Conservation (phyloP, 108 stramenopile genomes). For the Skeletonema grethae region DNA sequence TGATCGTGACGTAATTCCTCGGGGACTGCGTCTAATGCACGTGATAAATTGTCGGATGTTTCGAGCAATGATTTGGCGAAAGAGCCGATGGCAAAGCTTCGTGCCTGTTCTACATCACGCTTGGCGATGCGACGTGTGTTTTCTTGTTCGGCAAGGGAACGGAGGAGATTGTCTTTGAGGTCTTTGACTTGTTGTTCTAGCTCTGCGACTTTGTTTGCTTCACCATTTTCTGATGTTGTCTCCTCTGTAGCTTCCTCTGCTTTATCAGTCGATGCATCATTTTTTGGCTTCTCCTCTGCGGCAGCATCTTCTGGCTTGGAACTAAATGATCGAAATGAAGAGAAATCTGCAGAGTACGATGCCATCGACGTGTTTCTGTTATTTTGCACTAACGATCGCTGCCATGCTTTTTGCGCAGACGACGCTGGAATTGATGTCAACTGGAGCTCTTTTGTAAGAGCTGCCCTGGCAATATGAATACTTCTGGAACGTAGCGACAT, state of each 20-base stretch:
- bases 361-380: background rate
- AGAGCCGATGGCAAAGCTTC: slow-evolving; percentile 81
- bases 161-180: slow-evolving; percentile 80
- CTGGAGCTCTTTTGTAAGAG: slow-evolving; percentile 26
- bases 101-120: slow-evolving; percentile 86
- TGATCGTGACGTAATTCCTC: slow-evolving; percentile 52
- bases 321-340: slow-evolving; percentile 20
- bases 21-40: slow-evolving; percentile 82
- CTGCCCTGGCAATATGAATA: slow-evolving; percentile 20
- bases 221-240: slow-evolving; percentile 2
- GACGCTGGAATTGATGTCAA: background rate
- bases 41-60: slow-evolving; percentile 90
- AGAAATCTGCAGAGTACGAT: slow-evolving; percentile 3
- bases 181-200: slow-evolving; percentile 71
- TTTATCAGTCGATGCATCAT: slow-evolving; percentile 1
- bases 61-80: slow-evolving; percentile 92
- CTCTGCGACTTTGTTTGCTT: slow-evolving; percentile 25
- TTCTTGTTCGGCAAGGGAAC: slow-evolving; percentile 95
- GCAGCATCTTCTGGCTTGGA: slow-evolving; percentile 22
- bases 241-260: slow-evolving; percentile 17
- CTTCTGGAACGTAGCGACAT: slow-evolving; percentile 35
- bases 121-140: slow-evolving; percentile 94
- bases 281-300: slow-evolving; percentile 3
- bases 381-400: slow-evolving; percentile 2
- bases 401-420: slow-evolving; percentile 13